Percentiles rank a stretch among this genome's conserved stretches.
Evolutionary conservation across 768 basidiomycete species (phyloP).

Genomic region (Russula sp.): DNA sequence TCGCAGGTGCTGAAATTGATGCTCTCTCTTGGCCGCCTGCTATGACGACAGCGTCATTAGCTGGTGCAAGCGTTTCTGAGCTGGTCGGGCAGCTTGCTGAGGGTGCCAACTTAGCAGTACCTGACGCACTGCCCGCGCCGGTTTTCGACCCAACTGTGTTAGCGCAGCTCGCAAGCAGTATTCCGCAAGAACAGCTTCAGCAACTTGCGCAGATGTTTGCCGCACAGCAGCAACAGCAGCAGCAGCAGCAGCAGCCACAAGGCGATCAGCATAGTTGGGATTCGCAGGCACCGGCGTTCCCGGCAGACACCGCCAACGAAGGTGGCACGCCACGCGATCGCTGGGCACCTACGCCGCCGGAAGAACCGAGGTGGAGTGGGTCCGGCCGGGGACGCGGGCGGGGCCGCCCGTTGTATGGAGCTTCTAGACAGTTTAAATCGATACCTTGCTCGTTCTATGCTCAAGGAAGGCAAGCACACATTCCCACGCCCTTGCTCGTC

Average conservation of each 20-base stretch:
- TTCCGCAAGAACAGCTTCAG: conserved; percentile 23
- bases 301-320: conserved; percentile 22
- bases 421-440: conserved; percentile 61
- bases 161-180: conserved; percentile 15
- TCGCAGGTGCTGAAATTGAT: conserved; percentile 60
- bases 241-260: neutral
- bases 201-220: conserved; percentile 21
- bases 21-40: conserved; percentile 49
- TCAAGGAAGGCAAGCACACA: conserved; percentile 85
- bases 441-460: conserved; percentile 87
- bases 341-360: conserved; percentile 46
- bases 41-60: conserved; percentile 23
- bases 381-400: conserved; percentile 37
- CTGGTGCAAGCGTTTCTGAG: conserved; percentile 53
- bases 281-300: conserved; percentile 12
- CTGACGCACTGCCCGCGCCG: conserved; percentile 36
- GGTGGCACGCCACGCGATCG: conserved; percentile 22
- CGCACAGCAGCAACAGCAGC: conserved; percentile 25
- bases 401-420: conserved; percentile 47
- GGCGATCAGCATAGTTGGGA: conserved; percentile 21
- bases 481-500: conserved; percentile 31
- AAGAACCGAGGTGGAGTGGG: conserved; percentile 26
- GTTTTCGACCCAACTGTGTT: conserved; percentile 10
- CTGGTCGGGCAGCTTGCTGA: conserved; percentile 57
- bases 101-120: conserved; percentile 27